Evolutionary conservation across 345 rosid species (phyloP).

Genomic region (Sisymbrium altissimum): DNA sequence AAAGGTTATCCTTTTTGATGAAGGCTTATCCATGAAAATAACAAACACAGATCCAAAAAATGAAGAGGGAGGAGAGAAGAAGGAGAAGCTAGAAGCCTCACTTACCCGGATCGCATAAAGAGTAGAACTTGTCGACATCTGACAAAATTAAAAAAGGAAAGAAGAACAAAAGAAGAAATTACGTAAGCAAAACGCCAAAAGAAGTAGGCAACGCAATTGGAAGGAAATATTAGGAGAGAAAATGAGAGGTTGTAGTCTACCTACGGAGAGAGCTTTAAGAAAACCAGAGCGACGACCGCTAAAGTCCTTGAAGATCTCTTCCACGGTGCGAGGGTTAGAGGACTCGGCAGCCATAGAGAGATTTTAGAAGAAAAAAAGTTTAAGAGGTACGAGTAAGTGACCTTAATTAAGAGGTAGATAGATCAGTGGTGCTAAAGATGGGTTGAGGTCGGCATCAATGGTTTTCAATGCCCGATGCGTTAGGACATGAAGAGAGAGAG

Average conservation of each 20-base stretch:
- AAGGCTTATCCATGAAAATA: background rate
- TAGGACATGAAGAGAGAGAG: background rate
- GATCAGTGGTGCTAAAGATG: constrained; percentile 18
- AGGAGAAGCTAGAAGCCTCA: background rate
- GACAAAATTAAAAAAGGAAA: constrained; percentile 27
- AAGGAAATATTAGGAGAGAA: background rate
- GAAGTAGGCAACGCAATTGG: background rate
- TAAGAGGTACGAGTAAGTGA: background rate
- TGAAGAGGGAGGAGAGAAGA: background rate
- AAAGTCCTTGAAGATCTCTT: constrained; percentile 80
- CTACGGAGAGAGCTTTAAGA: constrained; percentile 78
- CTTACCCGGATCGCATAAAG: constrained; percentile 91
- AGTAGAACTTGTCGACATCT: constrained; percentile 87
- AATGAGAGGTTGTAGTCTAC: constrained; percentile 28
- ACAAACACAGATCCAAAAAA: constrained; percentile 1
- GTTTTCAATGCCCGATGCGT: constrained; percentile 18
- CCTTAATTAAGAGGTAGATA: background rate
- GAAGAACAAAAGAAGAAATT: background rate
- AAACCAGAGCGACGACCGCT: constrained; percentile 64
- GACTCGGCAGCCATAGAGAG: constrained; percentile 37
- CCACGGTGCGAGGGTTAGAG: constrained; percentile 67
- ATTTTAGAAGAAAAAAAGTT: too few relatives aligned
- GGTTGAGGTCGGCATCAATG: constrained; percentile 20
- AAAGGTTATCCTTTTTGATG: background rate
- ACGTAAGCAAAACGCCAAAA: background rate